Evolutionary conservation across 345 rosid species (phyloP).

Genomic region (Gossypium stocksii): DNA sequence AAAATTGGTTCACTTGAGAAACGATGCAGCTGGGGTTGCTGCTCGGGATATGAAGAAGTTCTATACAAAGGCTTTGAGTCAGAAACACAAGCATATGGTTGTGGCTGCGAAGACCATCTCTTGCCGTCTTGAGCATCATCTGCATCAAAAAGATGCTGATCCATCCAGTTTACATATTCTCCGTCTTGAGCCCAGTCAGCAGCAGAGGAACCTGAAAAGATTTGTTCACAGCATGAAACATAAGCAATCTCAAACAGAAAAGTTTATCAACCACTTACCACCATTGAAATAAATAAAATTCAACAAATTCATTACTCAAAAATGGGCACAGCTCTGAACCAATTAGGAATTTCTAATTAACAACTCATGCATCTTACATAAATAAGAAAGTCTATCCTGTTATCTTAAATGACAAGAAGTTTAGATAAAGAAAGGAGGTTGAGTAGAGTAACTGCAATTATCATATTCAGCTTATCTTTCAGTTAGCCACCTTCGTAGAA

Average conservation of each 20-base stretch:
- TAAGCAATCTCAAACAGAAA: neutral
- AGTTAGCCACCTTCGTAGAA: neutral
- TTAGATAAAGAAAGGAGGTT: neutral
- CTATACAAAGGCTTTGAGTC: conserved; percentile 69
- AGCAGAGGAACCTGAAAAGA: conserved; percentile 74
- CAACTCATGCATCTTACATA: neutral
- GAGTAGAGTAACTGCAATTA: neutral
- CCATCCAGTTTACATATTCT: conserved; percentile 64
- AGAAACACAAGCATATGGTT: conserved; percentile 37
- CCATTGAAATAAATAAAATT: neutral
- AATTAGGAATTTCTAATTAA: neutral
- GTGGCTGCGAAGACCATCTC: conserved; percentile 83
- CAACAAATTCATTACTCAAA: neutral
- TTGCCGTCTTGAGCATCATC: conserved; percentile 63
- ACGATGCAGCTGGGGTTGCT: conserved; percentile 61
- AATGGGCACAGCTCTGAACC: neutral
- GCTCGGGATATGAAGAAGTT: conserved; percentile 83
- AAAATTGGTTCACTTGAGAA: conserved; percentile 62
- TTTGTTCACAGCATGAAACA: neutral
- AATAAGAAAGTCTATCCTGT: neutral
- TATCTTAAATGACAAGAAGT: neutral
- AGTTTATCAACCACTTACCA: neutral
- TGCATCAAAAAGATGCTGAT: conserved; percentile 50
- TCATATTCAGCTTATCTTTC: neutral
- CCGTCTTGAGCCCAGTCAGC: conserved; percentile 87